A percentile compares a stretch with the other conserved stretches of the same genome.
These are phyloP conservation scores for Daedaleopsis sinensis DNA, from an alignment of 768 basidiomycete genomes.

Conservation along the genomic window DNA sequence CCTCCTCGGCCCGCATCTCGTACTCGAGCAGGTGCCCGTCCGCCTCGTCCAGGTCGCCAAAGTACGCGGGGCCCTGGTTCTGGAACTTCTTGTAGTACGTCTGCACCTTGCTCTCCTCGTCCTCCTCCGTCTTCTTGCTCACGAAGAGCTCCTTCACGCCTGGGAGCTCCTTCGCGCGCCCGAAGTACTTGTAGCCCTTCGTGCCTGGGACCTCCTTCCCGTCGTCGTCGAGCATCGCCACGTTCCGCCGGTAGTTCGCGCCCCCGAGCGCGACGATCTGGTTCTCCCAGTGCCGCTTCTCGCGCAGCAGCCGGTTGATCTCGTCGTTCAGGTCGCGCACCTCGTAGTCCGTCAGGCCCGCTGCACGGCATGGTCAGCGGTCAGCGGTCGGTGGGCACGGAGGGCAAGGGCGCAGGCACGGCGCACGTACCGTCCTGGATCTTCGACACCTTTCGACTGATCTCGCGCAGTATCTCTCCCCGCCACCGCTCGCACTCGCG, in stretches of 20 bases:
- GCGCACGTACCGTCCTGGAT: slow-evolving; percentile 84
- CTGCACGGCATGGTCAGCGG: slow-evolving; percentile 54
- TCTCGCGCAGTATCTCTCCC: slow-evolving; percentile 93
- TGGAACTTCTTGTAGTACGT: slow-evolving; percentile 86
- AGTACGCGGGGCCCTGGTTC: slow-evolving; percentile 87
- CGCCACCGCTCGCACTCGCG: slow-evolving; percentile 95
- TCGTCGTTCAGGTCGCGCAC: slow-evolving; percentile 96
- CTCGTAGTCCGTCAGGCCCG: slow-evolving; percentile 93
- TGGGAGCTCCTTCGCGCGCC: slow-evolving; percentile 93
- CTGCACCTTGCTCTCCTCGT: slow-evolving; percentile 81
- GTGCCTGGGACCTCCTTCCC: slow-evolving; percentile 96
- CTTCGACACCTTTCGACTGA: slow-evolving; percentile 95
- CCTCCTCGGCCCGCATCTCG: slow-evolving; percentile 72
- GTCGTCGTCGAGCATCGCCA: slow-evolving; percentile 92
- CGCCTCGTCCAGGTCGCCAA: slow-evolving; percentile 87
- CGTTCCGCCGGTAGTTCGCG: slow-evolving; percentile 93
- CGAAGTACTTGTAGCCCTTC: slow-evolving; percentile 99
- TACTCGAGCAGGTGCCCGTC: slow-evolving; percentile 68
- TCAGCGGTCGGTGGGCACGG: no score
- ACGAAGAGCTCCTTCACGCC: slow-evolving; percentile 95
- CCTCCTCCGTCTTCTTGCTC: slow-evolving; percentile 82
- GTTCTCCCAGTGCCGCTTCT: slow-evolving; percentile 98
- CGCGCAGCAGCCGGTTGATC: slow-evolving; percentile 93
- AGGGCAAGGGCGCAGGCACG: no score
- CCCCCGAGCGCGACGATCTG: slow-evolving; percentile 96